phyloP scores from a whole-genome alignment of 768 basidiomycete species.

The Auricularia cornea region DNA sequence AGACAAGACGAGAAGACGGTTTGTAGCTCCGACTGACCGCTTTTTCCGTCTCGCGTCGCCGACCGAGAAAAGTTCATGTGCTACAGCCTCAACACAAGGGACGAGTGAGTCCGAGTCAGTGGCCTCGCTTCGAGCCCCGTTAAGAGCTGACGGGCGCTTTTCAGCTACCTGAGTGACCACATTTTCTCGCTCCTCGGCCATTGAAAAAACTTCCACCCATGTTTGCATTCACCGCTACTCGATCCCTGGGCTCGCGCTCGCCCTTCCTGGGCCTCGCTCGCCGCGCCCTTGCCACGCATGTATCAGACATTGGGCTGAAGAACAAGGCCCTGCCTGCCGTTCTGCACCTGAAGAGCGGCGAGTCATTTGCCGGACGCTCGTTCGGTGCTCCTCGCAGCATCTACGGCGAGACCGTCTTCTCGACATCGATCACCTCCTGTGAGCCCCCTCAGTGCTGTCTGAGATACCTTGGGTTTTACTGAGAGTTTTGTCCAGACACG shows the following conservation, averaged over 20 bases:
- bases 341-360: conserved; percentile 88
- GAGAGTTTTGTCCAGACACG: conserved; percentile 55
- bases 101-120: background rate
- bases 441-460: conserved; percentile 21
- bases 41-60: background rate
- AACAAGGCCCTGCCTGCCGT: conserved; percentile 57
- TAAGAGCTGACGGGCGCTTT: background rate
- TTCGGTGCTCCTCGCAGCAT: conserved; percentile 84
- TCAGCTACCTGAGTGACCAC: conserved; percentile 83
- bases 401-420: conserved; percentile 97
- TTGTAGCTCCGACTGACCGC: background rate
- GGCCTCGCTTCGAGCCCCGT: background rate
- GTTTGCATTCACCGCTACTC: conserved; percentile 47
- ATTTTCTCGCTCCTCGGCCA: conserved; percentile 64
- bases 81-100: conserved; percentile 1
- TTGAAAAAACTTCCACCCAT: conserved; percentile 29
- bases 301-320: conserved; percentile 21
- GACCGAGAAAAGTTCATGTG: background rate
- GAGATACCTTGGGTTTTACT: conserved; percentile 5
- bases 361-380: conserved; percentile 81
- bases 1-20: no score
- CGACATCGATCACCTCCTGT: conserved; percentile 98
- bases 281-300: conserved; percentile 62
- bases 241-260: conserved; percentile 38
- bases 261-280: background rate